phyloP scores from a whole-genome alignment of 306 rosid species.

The Corylus heterophylla region DNA sequence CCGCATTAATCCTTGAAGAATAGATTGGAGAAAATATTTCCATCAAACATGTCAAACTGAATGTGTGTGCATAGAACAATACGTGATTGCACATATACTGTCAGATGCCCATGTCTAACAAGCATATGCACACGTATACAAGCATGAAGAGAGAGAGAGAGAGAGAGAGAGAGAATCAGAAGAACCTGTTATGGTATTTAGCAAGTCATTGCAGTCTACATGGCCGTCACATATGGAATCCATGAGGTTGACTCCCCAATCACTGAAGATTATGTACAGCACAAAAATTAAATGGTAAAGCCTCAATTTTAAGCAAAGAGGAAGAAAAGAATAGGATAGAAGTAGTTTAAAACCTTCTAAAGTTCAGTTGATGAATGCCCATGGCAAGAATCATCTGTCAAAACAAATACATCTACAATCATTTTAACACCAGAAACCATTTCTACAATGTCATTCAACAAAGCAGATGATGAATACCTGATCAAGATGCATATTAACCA shows the following conservation, averaged over 20 bases:
- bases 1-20: neutral
- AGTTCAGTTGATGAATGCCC: conserved; percentile 71
- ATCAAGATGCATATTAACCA: conserved; percentile 79
- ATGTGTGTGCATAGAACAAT: too few relatives aligned
- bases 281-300: neutral
- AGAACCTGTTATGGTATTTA: too few relatives aligned
- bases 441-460: conserved; percentile 20
- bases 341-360: conserved; percentile 55
- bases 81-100: conserved; percentile 6
- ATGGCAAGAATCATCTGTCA: conserved; percentile 69
- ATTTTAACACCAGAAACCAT: conserved; percentile 27
- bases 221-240: conserved; percentile 81
- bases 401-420: conserved; percentile 22
- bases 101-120: too few relatives aligned
- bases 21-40: too few relatives aligned
- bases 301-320: conserved; percentile 3
- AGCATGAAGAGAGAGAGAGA: too few relatives aligned
- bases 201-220: too few relatives aligned
- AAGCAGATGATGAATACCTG: conserved; percentile 49
- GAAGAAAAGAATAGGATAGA: conserved; percentile 9
- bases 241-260: conserved; percentile 73
- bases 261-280: conserved; percentile 46
- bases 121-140: too few relatives aligned
- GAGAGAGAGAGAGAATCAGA: too few relatives aligned
- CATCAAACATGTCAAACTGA: too few relatives aligned